A percentile compares a stretch with the other conserved stretches of the same genome.
Conservation (phyloP, 1,284 basidiomycete species). For the Irpex sp. region DNA sequence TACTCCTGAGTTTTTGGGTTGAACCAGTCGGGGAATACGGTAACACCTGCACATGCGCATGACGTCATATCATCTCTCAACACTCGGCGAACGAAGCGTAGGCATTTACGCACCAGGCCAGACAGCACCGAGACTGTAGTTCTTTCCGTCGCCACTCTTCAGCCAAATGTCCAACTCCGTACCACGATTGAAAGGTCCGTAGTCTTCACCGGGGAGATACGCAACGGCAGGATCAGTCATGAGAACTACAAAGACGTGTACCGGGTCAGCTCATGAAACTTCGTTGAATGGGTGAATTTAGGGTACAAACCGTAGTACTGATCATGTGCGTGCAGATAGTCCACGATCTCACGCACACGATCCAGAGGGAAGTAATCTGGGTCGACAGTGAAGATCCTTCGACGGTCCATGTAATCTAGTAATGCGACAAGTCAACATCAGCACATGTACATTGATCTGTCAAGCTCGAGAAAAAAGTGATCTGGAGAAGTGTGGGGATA, state of each 20-base stretch:
- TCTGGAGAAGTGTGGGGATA: background rate
- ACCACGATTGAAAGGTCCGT: conserved; percentile 56
- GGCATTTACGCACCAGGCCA: conserved; percentile 52
- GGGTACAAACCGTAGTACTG: conserved; percentile 51
- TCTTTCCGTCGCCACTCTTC: conserved; percentile 58
- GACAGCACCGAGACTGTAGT: conserved; percentile 54
- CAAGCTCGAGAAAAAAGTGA: background rate
- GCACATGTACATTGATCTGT: background rate
- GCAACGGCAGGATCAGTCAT: conserved; percentile 77
- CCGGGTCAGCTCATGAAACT: background rate
- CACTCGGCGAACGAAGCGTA: background rate
- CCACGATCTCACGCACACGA: conserved; percentile 62
- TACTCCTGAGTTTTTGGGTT: conserved; percentile 47
- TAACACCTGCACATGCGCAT: conserved; percentile 38
- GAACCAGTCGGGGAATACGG: conserved; percentile 73
- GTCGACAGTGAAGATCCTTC: conserved; percentile 67
- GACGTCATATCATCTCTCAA: background rate
- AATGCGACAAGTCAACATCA: background rate
- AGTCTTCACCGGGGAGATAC: conserved; percentile 43
- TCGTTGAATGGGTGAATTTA: background rate
- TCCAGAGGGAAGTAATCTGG: conserved; percentile 62
- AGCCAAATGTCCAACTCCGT: conserved; percentile 54
- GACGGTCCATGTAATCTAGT: conserved; percentile 68
- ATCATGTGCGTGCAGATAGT: conserved; percentile 52
- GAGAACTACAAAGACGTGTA: conserved; percentile 38